These are phyloP conservation scores for Tausonia pullulans DNA, from an alignment of 1,284 basidiomycete species.

Conservation along the genomic window DNA sequence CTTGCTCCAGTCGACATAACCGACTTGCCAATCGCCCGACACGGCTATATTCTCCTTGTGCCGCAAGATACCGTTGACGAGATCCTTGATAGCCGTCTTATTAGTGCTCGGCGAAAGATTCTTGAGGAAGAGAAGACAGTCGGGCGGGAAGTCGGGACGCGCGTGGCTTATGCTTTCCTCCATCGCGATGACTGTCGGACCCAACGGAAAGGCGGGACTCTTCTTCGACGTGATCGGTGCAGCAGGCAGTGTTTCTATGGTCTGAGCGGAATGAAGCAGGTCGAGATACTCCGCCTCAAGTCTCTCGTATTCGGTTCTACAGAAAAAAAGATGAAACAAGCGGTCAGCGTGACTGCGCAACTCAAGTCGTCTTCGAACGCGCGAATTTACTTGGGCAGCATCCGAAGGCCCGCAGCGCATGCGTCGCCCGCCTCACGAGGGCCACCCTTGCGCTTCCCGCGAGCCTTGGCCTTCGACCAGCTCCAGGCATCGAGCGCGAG, in stretches of 20 bases:
- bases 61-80: not conserved
- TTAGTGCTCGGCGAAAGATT: not conserved
- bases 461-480: not conserved
- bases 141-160: not conserved
- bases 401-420: not conserved
- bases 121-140: not conserved
- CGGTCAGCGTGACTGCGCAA: not conserved
- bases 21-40: not conserved
- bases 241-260: not conserved
- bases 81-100: not conserved
- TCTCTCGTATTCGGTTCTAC: not conserved
- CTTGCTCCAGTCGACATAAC: conserved; percentile 4
- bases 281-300: not conserved
- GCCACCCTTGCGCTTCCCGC: not conserved
- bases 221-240: not conserved
- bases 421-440: not conserved
- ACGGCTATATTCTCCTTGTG: not conserved
- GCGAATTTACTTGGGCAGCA: not conserved
- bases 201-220: not conserved
- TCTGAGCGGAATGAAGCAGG: not conserved
- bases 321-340: not conserved
- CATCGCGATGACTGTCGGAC: not conserved
- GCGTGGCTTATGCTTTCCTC: not conserved
- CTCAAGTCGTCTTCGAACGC: too few species aligned
- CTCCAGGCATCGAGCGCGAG: not conserved